Base-by-base conservation (phyloP, 495 filamentous ascomycete genomes). In the Oleoguttula mirabilis region DNA sequence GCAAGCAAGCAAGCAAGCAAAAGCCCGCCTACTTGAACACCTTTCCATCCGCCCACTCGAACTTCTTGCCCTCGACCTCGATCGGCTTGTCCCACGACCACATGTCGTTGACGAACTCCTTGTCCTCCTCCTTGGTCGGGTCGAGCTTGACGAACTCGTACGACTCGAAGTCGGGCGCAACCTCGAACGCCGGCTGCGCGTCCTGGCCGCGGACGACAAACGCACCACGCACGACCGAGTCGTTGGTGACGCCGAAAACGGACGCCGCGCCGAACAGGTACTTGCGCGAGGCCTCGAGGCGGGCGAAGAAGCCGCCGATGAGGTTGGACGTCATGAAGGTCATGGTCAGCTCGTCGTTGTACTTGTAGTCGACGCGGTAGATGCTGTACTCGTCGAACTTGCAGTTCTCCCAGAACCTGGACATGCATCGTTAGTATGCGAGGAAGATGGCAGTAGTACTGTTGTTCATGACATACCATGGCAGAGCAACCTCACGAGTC, bases 11-110 rank as follows among this genome's bases (percentile, higher is more conserved):
- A n/a, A n/a, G n/a, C n/a, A n/a, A n/a, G n/a, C n/a, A n/a, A n/a
- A n/a, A n/a, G n/a, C n/a, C n/a, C n/a, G n/a, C n/a, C n/a, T n/a
- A 98, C 80, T 96, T 98, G 80, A 96, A 96, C 62, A 94, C 85
- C 75, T 99, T 94, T 58, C 92, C 92, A 54, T 87, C 83, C 59
- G 79, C 81, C 70, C 65, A 75, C 47, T 68, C 60, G 55, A 75
- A 87, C 61, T 75, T 76, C 79, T 96, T 92, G 67, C 78, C 88
- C 55, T 78, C 64, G 55, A 84, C 71, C 51, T 66, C 64, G 53
- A 84, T 63, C 45, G 86, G 81, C 67, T 82, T 80, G 60, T 96
- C 90, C 74, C 79, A 84, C 48, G 78, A 70, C 90, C 90, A 99
- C 66, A 81, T 72, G 60, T 84, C 77, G 50, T 92, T 76, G 58